Percentiles rank a stretch among this genome's conserved stretches.
These are phyloP conservation scores for Sindora glabra DNA, from an alignment of 306 rosid species.

Conservation along the genomic window DNA sequence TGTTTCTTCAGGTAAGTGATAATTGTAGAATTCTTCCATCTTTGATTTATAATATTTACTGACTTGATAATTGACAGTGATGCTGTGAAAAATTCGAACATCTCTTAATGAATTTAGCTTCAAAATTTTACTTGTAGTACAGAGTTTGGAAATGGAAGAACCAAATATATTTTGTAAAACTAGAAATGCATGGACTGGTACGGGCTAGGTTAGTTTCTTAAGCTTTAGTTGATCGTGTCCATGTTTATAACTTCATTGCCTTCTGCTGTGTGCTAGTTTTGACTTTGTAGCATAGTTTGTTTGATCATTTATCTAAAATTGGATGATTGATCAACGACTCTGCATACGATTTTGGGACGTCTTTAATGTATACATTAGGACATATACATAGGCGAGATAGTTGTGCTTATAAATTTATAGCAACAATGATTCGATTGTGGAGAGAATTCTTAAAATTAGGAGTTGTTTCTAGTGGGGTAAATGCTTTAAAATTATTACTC, in stretches of 20 bases:
- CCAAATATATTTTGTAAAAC: neutral
- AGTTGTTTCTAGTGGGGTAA: too few species aligned
- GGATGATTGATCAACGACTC: neutral
- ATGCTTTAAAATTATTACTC: too few species aligned
- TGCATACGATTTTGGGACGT: too few species aligned
- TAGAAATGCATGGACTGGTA: neutral
- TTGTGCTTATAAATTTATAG: too few species aligned
- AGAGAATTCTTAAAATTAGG: too few species aligned
- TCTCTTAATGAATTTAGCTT: neutral
- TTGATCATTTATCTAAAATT: neutral
- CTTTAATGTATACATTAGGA: too few species aligned
- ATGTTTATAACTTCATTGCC: neutral
- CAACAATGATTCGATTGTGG: too few species aligned
- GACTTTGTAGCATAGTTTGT: neutral
- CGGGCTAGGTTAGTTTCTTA: neutral
- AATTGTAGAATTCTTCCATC: neutral
- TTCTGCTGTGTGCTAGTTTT: neutral
- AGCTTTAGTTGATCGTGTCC: neutral
- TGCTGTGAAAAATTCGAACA: neutral
- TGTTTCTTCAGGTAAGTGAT: constrained; percentile 80
- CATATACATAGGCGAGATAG: too few species aligned
- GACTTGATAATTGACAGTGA: too few species aligned
- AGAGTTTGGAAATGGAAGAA: neutral
- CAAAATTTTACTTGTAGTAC: neutral
- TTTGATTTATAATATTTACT: too few species aligned